Percentiles rank a stretch among this genome's conserved stretches.
Conservation (phyloP, 1,284 basidiomycete genomes). For the Trichosporon asahii region DNA sequence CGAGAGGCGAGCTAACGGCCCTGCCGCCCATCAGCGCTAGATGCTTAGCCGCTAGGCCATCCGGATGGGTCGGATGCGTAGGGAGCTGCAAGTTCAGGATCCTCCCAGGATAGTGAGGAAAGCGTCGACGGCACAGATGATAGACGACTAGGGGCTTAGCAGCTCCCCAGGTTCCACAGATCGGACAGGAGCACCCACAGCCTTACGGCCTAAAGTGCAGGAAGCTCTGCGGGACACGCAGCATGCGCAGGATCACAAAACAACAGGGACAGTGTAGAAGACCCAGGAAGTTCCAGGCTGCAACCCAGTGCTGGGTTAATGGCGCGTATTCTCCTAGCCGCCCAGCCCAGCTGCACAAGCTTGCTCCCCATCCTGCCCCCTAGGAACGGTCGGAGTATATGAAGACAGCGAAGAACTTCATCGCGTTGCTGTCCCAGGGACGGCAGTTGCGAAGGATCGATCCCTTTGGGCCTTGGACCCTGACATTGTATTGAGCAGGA, state of each 20-base stretch:
- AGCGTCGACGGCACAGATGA: neutral
- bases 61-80: neutral
- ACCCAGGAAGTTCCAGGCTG: neutral
- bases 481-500: conserved; percentile 3
- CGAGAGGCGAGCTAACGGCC: neutral
- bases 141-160: neutral
- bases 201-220: neutral
- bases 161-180: neutral
- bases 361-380: neutral
- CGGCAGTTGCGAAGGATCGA: conserved; percentile 4
- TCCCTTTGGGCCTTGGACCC: neutral
- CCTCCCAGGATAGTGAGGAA: neutral
- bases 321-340: too few species aligned
- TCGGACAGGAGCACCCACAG: neutral
- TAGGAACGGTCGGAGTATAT: neutral
- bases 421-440: neutral
- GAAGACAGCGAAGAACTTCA: too few species aligned
- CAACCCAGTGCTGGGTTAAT: neutral
- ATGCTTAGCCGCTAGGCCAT: neutral
- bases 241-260: neutral
- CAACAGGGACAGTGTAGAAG: too few species aligned
- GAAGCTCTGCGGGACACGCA: neutral
- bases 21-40: neutral
- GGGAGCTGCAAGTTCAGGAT: neutral
- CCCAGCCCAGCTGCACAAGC: neutral